Percentiles rank a stretch among this genome's conserved stretches.
Conservation (phyloP, 768 basidiomycete species). For the Lentinula guzmanii region DNA sequence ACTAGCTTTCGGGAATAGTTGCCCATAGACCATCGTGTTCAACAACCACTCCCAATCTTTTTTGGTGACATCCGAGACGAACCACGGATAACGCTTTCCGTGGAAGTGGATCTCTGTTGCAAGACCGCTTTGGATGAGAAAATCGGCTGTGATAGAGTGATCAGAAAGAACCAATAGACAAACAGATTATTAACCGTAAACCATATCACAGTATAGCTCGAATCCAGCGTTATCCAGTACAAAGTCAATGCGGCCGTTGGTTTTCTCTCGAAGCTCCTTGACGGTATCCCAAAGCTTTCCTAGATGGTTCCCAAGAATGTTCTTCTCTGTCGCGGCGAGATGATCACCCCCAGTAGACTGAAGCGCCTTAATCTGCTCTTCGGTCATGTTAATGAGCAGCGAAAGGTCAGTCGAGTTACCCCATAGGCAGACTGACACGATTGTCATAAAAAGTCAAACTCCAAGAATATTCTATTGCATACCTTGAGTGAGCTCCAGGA, state of each 20-base stretch:
- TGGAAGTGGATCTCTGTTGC: conserved; percentile 87
- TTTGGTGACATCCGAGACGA: conserved; percentile 87
- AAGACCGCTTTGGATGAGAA: conserved; percentile 84
- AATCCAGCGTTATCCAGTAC: conserved; percentile 86
- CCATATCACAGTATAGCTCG: conserved; percentile 83
- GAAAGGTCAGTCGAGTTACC: conserved; percentile 96
- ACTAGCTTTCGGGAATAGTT: conserved; percentile 80
- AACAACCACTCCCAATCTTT: conserved; percentile 93
- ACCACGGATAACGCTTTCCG: conserved; percentile 94
- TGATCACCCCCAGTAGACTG: conserved; percentile 96
- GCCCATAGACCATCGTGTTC: conserved; percentile 85
- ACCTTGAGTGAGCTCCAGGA: conserved; percentile 91
- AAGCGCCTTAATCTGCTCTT: conserved; percentile 94
- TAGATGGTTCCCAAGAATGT: conserved; percentile 87
- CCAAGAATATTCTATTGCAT: conserved; percentile 7
- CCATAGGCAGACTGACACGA: conserved; percentile 82
- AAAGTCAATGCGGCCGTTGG: conserved; percentile 74
- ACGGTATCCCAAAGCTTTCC: conserved; percentile 68
- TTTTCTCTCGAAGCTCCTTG: conserved; percentile 60
- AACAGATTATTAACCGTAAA: conserved; percentile 54
- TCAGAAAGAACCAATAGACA: conserved; percentile 2
- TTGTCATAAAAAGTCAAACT: neutral
- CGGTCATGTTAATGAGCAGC: conserved; percentile 94
- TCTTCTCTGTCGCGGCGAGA: conserved; percentile 92
- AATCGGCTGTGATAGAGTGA: conserved; percentile 60